A percentile compares a stretch with the other conserved stretches of the same genome.
phyloP scores from a whole-genome alignment of 768 basidiomycete species.

The Paxillus rubicundulus region DNA sequence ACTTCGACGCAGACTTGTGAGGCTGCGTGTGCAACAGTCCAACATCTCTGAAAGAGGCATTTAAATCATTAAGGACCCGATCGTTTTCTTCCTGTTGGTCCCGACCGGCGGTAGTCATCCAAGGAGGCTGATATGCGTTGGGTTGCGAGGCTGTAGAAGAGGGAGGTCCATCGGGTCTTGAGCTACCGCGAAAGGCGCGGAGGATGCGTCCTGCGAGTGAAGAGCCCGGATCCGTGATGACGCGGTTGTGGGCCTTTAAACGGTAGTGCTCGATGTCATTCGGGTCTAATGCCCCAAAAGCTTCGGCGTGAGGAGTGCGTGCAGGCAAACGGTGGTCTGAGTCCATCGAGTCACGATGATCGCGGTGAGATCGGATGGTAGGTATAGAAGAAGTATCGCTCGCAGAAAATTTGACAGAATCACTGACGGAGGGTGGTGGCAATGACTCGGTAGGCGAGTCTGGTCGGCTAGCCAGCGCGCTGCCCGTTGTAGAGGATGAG shows the following conservation, averaged over 20 bases:
- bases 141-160: slow-evolving; percentile 26
- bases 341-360: slow-evolving; percentile 28
- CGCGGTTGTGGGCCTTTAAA: slow-evolving; percentile 28
- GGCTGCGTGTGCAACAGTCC: slow-evolving; percentile 64
- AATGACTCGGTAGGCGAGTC: slow-evolving; percentile 17
- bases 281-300: slow-evolving; percentile 58
- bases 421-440: slow-evolving; percentile 6
- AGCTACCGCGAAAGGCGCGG: slow-evolving; percentile 18
- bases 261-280: slow-evolving; percentile 48
- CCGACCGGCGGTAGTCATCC: slow-evolving; percentile 65
- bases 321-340: slow-evolving; percentile 31
- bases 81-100: slow-evolving; percentile 66
- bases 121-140: slow-evolving; percentile 46
- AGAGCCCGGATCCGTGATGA: slow-evolving; percentile 18
- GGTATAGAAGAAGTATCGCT: slow-evolving; percentile 13
- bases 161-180: slow-evolving; percentile 24
- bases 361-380: slow-evolving; percentile 7
- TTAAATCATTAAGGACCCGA: slow-evolving; percentile 65
- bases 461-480: slow-evolving; percentile 17
- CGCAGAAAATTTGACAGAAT: slow-evolving; percentile 4
- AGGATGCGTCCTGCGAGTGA: slow-evolving; percentile 21
- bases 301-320: slow-evolving; percentile 62
- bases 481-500: slow-evolving; percentile 14
- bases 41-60: slow-evolving; percentile 76
- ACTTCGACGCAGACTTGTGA: slow-evolving; percentile 28